phyloP scores from a whole-genome alignment of 1,139 yeast species.

The Candida anutae region DNA sequence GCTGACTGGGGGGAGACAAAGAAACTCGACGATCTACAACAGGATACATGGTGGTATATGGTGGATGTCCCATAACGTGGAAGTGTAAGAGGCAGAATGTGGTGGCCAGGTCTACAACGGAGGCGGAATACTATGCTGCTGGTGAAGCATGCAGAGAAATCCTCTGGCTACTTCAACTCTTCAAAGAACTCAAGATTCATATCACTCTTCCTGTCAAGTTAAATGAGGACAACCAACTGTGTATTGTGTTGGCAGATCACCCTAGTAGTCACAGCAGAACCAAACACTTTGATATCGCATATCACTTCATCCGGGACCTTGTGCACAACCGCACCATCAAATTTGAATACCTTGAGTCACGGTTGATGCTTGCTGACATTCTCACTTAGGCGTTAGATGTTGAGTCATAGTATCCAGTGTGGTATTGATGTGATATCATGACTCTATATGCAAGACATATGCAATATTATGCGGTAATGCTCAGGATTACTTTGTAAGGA shows the following conservation, averaged over 20 bases:
- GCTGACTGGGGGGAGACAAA: conserved; percentile 2
- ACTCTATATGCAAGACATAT: no score
- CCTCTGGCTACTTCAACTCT: conserved; percentile 5
- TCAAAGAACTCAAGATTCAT: conserved; percentile 1
- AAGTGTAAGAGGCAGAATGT: conserved; percentile 7
- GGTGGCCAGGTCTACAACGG: conserved; percentile 8
- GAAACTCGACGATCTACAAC: conserved; percentile 2
- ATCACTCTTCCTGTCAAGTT: conserved; percentile 1
- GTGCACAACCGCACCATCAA: background rate
- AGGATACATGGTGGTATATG: conserved; percentile 6
- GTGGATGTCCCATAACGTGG: conserved; percentile 9
- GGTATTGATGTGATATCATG: no score
- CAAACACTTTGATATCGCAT: conserved; percentile 1
- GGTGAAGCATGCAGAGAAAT: conserved; percentile 8
- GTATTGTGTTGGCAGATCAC: conserved; percentile 1
- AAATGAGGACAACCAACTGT: conserved; percentile 1
- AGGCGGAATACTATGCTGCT: conserved; percentile 10
- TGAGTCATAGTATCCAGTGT: no score
- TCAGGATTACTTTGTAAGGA: no score
- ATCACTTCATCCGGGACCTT: conserved; percentile 1
- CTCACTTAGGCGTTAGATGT: background rate
- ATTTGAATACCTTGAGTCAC: background rate
- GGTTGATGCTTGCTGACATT: background rate
- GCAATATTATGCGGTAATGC: no score
- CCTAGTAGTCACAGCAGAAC: conserved; percentile 1